Percentiles rank a stretch among this genome's conserved stretches.
These are phyloP conservation scores for Phaeoacremonium minimum DNA, from an alignment of 2,329 filamentous ascomycete species.

Conservation along the genomic window DNA sequence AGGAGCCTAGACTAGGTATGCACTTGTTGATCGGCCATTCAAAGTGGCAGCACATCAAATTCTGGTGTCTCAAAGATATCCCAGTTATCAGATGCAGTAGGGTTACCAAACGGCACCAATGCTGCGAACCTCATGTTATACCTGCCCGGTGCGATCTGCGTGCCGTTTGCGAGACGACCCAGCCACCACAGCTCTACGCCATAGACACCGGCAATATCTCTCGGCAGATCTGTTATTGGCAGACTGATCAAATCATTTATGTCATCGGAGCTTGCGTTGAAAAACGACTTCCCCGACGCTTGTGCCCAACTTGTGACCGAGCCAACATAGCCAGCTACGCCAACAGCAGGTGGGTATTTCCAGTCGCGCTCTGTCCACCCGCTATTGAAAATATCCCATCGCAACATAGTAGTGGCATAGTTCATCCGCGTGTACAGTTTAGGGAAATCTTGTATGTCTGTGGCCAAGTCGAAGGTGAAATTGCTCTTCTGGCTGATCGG, in stretches of 20 bases:
- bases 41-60: too few species aligned
- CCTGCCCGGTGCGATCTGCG: slow-evolving; percentile 3
- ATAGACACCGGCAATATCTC: too few species aligned
- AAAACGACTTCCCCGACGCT: not conserved
- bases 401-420: slow-evolving; percentile 19
- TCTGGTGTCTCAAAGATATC: slow-evolving; percentile 2
- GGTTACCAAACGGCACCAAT: slow-evolving; percentile 3
- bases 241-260: slow-evolving; percentile 1
- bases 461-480: slow-evolving; percentile 19
- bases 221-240: not conserved
- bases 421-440: slow-evolving; percentile 16
- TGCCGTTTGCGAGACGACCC: slow-evolving; percentile 4
- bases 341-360: slow-evolving; percentile 17
- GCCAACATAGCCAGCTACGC: slow-evolving; percentile 15
- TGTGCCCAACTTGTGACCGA: slow-evolving; percentile 12
- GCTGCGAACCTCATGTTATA: not conserved
- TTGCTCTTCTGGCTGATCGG: slow-evolving; percentile 5
- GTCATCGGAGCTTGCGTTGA: slow-evolving; percentile 2
- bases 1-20: too few species aligned
- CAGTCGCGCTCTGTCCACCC: slow-evolving; percentile 16
- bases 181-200: slow-evolving; percentile 4
- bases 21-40: too few species aligned
- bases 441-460: slow-evolving; percentile 19
- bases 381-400: slow-evolving; percentile 19
- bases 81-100: slow-evolving; percentile 1